Percentiles rank a stretch among this genome's conserved stretches.
Conservation (phyloP, 179 eudicot genomes). For the Heliamphora pulchella region DNA sequence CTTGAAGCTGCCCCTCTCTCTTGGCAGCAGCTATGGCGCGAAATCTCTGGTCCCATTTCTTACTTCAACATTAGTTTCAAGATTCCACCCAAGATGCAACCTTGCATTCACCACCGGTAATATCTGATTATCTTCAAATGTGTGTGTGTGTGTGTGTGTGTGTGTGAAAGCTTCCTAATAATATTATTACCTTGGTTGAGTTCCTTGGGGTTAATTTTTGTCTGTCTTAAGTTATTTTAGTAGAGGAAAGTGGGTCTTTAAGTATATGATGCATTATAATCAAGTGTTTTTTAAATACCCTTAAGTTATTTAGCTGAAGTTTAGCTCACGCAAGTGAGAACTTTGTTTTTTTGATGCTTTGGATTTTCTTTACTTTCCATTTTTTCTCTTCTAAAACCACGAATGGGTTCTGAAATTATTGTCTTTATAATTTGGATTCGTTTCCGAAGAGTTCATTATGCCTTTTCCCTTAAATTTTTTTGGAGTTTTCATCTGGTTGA, state of each 20-base stretch:
- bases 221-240: neutral
- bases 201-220: neutral
- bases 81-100: slow-evolving; percentile 13
- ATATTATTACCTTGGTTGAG: neutral
- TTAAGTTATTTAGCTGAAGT: too few species aligned
- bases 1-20: slow-evolving; percentile 16
- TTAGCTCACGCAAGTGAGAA: neutral
- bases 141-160: neutral
- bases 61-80: slow-evolving; percentile 13
- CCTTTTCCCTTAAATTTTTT: too few species aligned
- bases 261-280: neutral
- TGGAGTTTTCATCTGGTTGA: too few species aligned
- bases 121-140: neutral
- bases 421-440: too few species aligned
- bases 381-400: too few species aligned
- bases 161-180: neutral
- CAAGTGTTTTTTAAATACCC: neutral
- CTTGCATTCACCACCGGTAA: slow-evolving; percentile 20
- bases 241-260: neutral
- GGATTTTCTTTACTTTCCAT: neutral
- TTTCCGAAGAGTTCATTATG: too few species aligned
- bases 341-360: neutral
- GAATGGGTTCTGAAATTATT: too few species aligned
- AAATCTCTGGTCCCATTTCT: slow-evolving; percentile 11
- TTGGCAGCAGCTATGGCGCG: slow-evolving; percentile 11